phyloP scores from a whole-genome alignment of 2,329 filamentous ascomycete species.

The Talaromyces sp. region DNA sequence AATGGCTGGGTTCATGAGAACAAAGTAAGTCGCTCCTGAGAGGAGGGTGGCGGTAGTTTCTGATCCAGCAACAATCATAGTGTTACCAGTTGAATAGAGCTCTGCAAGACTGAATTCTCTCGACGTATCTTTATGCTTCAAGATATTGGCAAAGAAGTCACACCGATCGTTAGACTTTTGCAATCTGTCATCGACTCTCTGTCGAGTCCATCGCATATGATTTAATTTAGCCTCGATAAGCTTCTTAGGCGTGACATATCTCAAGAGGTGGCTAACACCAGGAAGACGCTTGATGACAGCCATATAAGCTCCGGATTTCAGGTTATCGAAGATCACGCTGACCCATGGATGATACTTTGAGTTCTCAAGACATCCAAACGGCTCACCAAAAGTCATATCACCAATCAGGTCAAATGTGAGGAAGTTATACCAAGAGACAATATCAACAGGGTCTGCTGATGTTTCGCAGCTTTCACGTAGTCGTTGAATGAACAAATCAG shows the following conservation, averaged over 20 bases:
- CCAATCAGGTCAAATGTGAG: constrained; percentile 38
- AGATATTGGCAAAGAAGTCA: constrained; percentile 10
- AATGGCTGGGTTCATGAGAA: constrained; percentile 39
- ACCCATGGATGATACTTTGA: constrained; percentile 31
- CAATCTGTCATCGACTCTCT: constrained; percentile 11
- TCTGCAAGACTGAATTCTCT: constrained; percentile 20
- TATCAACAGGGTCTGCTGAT: constrained; percentile 19
- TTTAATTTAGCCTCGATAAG: neutral
- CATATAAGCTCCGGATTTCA: constrained; percentile 8
- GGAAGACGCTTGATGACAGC: constrained; percentile 13
- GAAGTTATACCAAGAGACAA: constrained; percentile 36
- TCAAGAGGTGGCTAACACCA: neutral
- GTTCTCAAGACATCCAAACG: constrained; percentile 33
- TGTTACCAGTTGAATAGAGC: constrained; percentile 32
- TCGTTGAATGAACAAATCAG: constrained; percentile 35
- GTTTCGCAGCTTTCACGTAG: constrained; percentile 19
- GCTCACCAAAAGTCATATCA: constrained; percentile 35
- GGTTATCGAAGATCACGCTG: constrained; percentile 8
- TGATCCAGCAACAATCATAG: constrained; percentile 35
- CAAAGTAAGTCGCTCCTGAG: constrained; percentile 45
- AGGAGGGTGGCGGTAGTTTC: constrained; percentile 54
- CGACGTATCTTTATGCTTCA: constrained; percentile 17
- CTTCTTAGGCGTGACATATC: constrained; percentile 6
- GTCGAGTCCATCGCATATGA: constrained; percentile 8
- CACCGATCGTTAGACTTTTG: constrained; percentile 14